Conservation (phyloP, 805 yeast species). For the Myxozyma geophila region DNA sequence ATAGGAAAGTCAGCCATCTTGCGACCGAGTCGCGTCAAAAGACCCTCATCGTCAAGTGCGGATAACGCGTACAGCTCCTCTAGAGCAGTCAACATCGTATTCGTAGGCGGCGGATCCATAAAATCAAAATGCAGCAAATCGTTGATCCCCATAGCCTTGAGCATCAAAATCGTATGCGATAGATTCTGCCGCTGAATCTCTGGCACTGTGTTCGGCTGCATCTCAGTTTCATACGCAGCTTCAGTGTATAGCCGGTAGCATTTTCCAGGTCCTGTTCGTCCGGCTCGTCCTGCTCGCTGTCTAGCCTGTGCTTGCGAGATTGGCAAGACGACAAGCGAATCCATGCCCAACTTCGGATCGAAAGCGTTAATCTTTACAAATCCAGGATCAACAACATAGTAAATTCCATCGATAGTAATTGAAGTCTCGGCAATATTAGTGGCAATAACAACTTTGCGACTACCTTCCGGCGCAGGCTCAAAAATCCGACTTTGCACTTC, state of each 20-base stretch:
- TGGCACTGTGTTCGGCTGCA: constrained; percentile 81
- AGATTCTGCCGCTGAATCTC: constrained; percentile 88
- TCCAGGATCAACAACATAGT: constrained; percentile 92
- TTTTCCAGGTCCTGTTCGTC: constrained; percentile 95
- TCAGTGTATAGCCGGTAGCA: constrained; percentile 89
- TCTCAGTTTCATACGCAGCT: constrained; percentile 75
- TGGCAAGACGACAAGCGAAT: constrained; percentile 80
- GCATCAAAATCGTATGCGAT: constrained; percentile 71
- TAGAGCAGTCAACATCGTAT: constrained; percentile 71
- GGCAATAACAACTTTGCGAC: constrained; percentile 88
- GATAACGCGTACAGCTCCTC: constrained; percentile 85
- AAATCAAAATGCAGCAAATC: constrained; percentile 85
- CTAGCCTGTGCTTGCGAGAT: constrained; percentile 95
- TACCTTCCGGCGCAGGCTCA: constrained; percentile 78
- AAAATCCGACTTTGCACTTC: constrained; percentile 82
- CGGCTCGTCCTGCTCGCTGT: constrained; percentile 98
- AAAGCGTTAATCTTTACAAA: constrained; percentile 90
- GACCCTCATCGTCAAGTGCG: constrained; percentile 80
- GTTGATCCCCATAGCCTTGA: constrained; percentile 82
- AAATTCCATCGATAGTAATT: constrained; percentile 93
- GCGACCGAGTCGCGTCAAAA: constrained; percentile 74
- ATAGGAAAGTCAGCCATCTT: constrained; percentile 91
- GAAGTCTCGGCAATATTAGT: constrained; percentile 98
- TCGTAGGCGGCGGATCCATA: constrained; percentile 84
- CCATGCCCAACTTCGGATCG: constrained; percentile 88